Evolutionary conservation across 495 filamentous ascomycete species (phyloP), one percentile per base, ranked within the genome.

Genomic region (Penicillium lagena): DNA sequence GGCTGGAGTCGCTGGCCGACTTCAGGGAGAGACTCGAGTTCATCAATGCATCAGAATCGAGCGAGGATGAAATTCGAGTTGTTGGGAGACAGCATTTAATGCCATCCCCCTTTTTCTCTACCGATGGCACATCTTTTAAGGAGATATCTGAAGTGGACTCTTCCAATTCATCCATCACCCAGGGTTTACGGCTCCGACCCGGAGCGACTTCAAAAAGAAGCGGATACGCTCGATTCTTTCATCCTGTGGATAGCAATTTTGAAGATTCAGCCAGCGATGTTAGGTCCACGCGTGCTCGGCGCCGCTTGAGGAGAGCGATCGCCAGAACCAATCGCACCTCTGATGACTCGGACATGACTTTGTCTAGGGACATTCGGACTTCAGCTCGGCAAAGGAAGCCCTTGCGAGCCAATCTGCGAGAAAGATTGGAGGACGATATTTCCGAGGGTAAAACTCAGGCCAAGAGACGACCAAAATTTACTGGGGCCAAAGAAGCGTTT

Each of bases 401-500:
- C 7, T 46, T 66, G 42, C 64, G 62, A 1, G 71, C 58, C 38
- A 85, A 66, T 52, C 82, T 95, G 74, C 65, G 70, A 42, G 88
- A 94, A 51, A 62, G 78, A 8, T 64, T 71, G 12, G 76, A 86
- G 45, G 80, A 86, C 33, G 84, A 84, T 9, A 12, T 34, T 6
- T 34, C 32, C 32, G 32, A 34, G 38, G 65, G 60, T n/a, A 62
- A 72, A 17, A 53, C 52, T 9, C 59, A 49, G 2, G 53, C 51
- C 4, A 68, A 75, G 1, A 86, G 79, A 51, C 63, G 77, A 29
- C 62, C 75, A 22, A 72, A 61, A 42, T 73, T 63, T 42, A 48
- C 55, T 9, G 79, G 79, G 10, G 77, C 87, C 4, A 78, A 81
- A 45, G 90, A 96, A 57, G 54, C 68, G 0, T 95, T 89, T 58